Conservation (phyloP, 345 rosid genomes). For the Anacardium occidentale region DNA sequence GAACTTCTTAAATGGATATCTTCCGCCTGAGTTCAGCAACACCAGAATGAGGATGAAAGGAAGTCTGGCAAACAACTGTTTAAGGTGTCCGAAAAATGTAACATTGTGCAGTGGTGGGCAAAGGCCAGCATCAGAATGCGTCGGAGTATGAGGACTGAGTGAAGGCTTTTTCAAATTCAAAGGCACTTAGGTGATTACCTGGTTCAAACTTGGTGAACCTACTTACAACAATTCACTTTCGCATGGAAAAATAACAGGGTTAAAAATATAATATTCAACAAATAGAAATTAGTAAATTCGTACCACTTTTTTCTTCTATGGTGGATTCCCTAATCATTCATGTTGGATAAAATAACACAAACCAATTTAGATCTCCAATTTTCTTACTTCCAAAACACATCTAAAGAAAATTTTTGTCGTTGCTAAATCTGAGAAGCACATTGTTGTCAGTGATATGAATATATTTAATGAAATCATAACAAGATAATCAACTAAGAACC, state of each 20-base stretch:
- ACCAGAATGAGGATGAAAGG: constrained; percentile 32
- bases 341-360: too few relatives aligned
- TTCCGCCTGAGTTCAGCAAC: constrained; percentile 39
- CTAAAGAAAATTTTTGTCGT: background rate
- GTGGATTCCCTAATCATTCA: background rate
- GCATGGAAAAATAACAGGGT: too few relatives aligned
- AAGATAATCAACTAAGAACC: background rate
- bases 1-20: constrained; percentile 43
- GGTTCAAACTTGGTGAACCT: background rate
- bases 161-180: background rate
- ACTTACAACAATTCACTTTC: background rate
- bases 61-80: constrained; percentile 55
- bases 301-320: background rate
- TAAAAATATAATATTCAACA: background rate
- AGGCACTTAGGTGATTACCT: background rate
- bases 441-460: background rate
- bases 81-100: constrained; percentile 32
- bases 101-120: constrained; percentile 49
- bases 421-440: background rate
- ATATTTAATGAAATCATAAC: constrained; percentile 13
- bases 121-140: constrained; percentile 43
- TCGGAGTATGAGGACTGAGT: constrained; percentile 16
- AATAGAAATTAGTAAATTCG: background rate
- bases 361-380: background rate
- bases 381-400: background rate